Evolutionary conservation across 257 asterid species (phyloP).

Genomic region (Jacaranda copaia): DNA sequence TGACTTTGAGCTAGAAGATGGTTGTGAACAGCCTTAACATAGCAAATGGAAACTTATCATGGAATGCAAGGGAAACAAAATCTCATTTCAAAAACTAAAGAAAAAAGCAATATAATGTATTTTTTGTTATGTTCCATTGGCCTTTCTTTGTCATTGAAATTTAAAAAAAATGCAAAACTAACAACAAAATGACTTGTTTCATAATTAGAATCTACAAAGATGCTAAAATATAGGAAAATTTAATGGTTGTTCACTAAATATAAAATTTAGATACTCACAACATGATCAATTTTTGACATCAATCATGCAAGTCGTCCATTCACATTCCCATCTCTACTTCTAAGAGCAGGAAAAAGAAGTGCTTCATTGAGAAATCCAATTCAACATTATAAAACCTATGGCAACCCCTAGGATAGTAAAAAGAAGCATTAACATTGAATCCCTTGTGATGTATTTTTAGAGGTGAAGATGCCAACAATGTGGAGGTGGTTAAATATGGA

Average conservation of each 20-base stretch:
- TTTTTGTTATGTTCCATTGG: constrained; percentile 51
- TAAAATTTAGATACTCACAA: constrained; percentile 62
- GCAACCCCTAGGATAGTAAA: constrained; percentile 67
- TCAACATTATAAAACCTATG: constrained; percentile 72
- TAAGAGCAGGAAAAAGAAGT: constrained; percentile 83
- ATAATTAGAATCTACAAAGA: constrained; percentile 18
- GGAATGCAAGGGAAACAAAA: constrained; percentile 26
- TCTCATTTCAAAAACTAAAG: constrained; percentile 31
- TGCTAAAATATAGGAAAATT: constrained; percentile 19
- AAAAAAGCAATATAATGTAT: constrained; percentile 47
- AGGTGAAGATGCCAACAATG: constrained; percentile 4
- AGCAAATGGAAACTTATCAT: constrained; percentile 38
- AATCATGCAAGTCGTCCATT: constrained; percentile 82
- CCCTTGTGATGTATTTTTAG: neutral
- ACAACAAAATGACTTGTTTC: constrained; percentile 2
- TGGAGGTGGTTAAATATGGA: neutral
- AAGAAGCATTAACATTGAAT: constrained; percentile 3
- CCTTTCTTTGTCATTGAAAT: constrained; percentile 54
- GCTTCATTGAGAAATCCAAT: constrained; percentile 78
- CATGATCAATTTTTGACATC: constrained; percentile 93
- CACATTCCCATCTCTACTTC: constrained; percentile 74
- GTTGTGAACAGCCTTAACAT: constrained; percentile 44
- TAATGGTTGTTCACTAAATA: neutral
- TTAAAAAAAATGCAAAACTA: too few species aligned
- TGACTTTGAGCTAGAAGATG: constrained; percentile 42